Base-by-base conservation (phyloP, 768 basidiomycete species). In the Lepiota subincarnata region DNA sequence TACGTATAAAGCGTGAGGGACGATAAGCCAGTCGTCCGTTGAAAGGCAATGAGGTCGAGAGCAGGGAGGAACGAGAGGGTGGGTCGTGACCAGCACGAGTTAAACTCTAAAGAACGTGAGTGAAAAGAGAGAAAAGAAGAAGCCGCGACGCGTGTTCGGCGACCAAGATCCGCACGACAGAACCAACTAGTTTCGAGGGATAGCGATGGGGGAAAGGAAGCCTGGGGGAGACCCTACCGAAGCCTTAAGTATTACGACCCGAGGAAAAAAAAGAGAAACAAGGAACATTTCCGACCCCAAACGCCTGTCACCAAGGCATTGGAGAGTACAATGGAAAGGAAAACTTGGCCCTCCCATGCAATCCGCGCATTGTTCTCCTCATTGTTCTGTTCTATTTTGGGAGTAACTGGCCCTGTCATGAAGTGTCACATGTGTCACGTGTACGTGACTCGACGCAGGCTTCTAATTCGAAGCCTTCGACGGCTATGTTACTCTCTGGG, bases 71-170 rank as follows among this genome's bases (percentile, higher is more conserved):
- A 34, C 28, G 22, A 2, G 24, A 2, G 24, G 19, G 20, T 12
- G 16, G 50, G 12, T 18, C 45, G 53, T 54, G 53, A 12, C 53
- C 53, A 35, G 53, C 53, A 54, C 53, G 18, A 36, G 14, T 8
- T 0, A 26, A 41, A 52, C 36, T n/a, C 19, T 42, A 47, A 41
- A 18, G 45, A 47, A 18, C 37, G 37, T 54, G 45, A 40, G 16
- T 36, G 12, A 34, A 13, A 50, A 26, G 38, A 50, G 26, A 42
- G 39, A 20, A 31, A 24, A 45, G 14, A 45, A 28, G 14, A 11
- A 18, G 39, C 26, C 48, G 20, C 40, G 40, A 50, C 13, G 40
- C 39, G 16, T 20, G 31, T 12, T 40, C 34, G 5, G 19, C 44
- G 7, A 46, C 44, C 28, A 46, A 43, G 6, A 22, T 12, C 13